Evolutionary conservation across 2,329 filamentous ascomycete species (phyloP), one percentile per base, ranked within the genome.

Genomic region (Penicillium janthinellum): DNA sequence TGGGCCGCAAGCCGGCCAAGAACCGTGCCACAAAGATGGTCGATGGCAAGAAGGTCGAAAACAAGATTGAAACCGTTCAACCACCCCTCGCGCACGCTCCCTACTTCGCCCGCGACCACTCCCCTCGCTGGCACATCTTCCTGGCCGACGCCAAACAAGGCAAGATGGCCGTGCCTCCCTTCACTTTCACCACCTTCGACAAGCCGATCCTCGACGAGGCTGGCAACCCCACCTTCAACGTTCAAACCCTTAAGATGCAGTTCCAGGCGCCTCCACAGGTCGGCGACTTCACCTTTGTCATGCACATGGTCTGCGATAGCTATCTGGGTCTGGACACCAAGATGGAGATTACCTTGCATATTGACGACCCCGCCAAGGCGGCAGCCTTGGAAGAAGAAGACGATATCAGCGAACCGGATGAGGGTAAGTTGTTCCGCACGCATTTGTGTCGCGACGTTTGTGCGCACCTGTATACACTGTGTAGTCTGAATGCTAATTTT

Each of bases 391-490:
- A 86, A 54, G 90, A 88, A 50, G 92, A 97, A 67, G 95, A 96
- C 70, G 95, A 99, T 60, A 99, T 99, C 67, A 96, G 91, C 73
- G 95, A 99, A 76, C 95, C 96, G 38, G 95, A 98, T 64, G 95
- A 99, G 83, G 95, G 95, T 96, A 84, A 82, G 88, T 82, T 15
- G 44, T 48, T 39, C 25, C 28, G 41, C n/a, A 17, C 37, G 22
- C 34, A 10, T 34, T 42, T 42, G 37, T 53, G 51, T 34, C 37
- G 25, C 51, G 39, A 10, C 15, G 5, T n/a, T n/a, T 28, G 28
- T 39, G 22, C 45, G 28, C 28, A 45, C 57, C n/a, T 41, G 41
- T 11, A 34, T 39, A 11, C 17, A 17, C 31, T 17, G 14, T 55
- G 31, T 49, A 20, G 54, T 10, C 35, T 42, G 35, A 51, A 56